Base-by-base conservation (phyloP, 345 rosid species). In the Conringia planisiliqua region DNA sequence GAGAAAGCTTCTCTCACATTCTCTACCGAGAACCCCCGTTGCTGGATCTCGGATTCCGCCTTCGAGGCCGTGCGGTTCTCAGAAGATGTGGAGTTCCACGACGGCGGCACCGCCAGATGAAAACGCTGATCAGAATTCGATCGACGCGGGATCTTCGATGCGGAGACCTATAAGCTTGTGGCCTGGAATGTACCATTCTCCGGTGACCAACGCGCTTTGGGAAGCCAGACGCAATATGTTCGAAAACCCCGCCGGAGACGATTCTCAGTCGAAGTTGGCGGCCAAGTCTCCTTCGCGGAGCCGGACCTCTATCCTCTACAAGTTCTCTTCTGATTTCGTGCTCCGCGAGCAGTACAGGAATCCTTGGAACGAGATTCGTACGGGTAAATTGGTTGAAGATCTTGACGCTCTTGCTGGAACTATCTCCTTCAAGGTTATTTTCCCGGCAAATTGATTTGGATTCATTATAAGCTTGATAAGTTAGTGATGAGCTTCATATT, bases 131-230 rank as follows among this genome's bases (percentile, higher is more conserved):
- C 74, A 18, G 7, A 35, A 35, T 14, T 85, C 93, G 48, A 90
- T 89, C 43, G 97, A 90, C 35, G 97, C 98, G 7, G 92, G 96
- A 10, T 87, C 96, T 69, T 90, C 96, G 0, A 83, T 90, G 55
- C 76, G 97, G 8, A 89, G 81, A 79, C 97, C 98, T 0, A 76
- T 93, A 52, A 89, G 96, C 79, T 74, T 93, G 38, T 93, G 98
- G 98, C 98, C 98, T 52, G 96, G 98, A 62, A 90, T 90, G 93
- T 93, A 93, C 79, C 95, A 89, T 66, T 90, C 98, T 1, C 97
- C 98, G 3, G 98, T 90, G 1, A 89, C 97, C 46, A 90, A 93
- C 66, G 97, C 97, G 74, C 81, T 93, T 0, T 93, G 98, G 97
- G 96, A 90, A 81, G 97, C 96, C 10, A 83, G 98, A 80, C 82